Base-by-base conservation (phyloP, 2,329 filamentous ascomycete species). In the Cytospora mali region DNA sequence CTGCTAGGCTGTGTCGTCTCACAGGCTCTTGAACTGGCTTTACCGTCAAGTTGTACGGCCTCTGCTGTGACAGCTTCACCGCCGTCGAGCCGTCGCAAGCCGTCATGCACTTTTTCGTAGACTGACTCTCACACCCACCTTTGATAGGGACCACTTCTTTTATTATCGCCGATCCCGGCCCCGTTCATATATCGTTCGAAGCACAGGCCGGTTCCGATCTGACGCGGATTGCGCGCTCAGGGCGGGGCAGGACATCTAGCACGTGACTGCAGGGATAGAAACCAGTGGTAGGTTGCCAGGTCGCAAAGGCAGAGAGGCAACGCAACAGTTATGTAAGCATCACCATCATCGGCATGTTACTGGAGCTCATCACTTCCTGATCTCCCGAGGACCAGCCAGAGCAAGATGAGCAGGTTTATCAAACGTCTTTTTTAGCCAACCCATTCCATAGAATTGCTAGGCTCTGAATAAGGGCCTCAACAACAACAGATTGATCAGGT, bases 101-200 rank as follows among this genome's bases (percentile, higher is more conserved):
- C 57, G 57, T 59, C 4, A 25, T 42, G 31, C 23, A 29, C 42
- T 39, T 27, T n/a, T 23, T 31, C 35, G 42, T n/a, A 46, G 42
- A 49, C 58, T 51, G 58, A 42, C 11, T 42, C 50, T 60, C 50
- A 25, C 57, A 48, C 56, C 27, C 23, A 13, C 11, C 6, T 42
- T 52, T 29, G 42, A 6, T 48, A 23, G 29, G 48, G 35, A 51
- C 28, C 56, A 53, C 50, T 46, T 51, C 13, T 33, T 18, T 28
- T 54, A 35, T 46, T 57, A 49, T 60, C 42, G 63, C 63, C 63
- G 63, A 65, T 29, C 29, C 62, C 63, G 63, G 63, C 60, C 51
- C 55, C 59, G 54, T 33, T 33, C 39, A 23, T 11, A 46, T 21
- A 10, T 18, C 42, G 16, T 7, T 11, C n/a, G 10, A 23, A 7